Evolutionary conservation across 331 rosid species (phyloP).

Genomic region (Rosa hybrid): DNA sequence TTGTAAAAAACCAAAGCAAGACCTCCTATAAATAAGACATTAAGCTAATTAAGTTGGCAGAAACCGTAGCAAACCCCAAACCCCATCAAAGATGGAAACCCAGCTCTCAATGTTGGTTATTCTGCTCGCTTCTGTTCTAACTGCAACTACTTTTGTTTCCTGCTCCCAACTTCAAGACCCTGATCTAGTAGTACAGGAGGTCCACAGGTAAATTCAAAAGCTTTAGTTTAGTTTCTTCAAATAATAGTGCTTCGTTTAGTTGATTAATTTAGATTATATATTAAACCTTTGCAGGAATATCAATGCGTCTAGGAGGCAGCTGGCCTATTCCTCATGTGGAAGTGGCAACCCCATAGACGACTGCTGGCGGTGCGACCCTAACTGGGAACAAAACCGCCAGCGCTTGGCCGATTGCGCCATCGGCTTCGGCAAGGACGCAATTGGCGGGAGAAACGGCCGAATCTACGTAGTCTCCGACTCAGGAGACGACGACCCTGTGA

Average conservation of each 20-base stretch:
- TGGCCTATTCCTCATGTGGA: constrained; percentile 68
- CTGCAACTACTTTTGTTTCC: constrained; percentile 28
- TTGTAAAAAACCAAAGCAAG: background rate
- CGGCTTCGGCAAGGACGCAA: constrained; percentile 82
- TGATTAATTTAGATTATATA: background rate
- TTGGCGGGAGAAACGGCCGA: constrained; percentile 71
- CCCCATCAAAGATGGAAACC: background rate
- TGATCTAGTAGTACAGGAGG: constrained; percentile 66
- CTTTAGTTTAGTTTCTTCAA: background rate
- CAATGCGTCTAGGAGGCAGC: constrained; percentile 70
- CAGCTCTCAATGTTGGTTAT: constrained; percentile 27
- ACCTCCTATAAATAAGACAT: background rate
- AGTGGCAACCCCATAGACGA: constrained; percentile 91
- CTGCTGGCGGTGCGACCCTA: constrained; percentile 80
- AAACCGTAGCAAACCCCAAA: background rate
- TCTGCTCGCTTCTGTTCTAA: constrained; percentile 30
- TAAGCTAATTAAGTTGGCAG: background rate
- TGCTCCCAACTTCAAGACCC: constrained; percentile 57
- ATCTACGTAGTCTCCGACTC: constrained; percentile 65
- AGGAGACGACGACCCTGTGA: constrained; percentile 57
- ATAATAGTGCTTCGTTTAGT: background rate
- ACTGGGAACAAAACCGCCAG: constrained; percentile 77
- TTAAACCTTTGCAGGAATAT: constrained; percentile 47
- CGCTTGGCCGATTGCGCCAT: constrained; percentile 85
- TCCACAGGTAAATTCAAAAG: constrained; percentile 52